Conservation (phyloP, 352 stramenopile genomes). For the Phytophthora idaei region DNA sequence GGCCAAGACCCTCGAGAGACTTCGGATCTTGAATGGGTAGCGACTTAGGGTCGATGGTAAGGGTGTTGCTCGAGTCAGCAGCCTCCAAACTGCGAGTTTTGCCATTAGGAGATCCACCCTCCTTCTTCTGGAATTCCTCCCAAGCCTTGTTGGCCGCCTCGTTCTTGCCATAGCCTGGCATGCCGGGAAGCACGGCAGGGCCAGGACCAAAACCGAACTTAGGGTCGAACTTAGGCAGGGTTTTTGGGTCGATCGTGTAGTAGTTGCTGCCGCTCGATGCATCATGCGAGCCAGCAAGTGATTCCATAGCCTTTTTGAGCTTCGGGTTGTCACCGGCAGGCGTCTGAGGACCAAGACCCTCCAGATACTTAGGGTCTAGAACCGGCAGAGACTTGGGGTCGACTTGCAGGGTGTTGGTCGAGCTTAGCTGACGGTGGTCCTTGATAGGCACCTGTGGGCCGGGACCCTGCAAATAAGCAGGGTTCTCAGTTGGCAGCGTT, state of each 20-base stretch:
- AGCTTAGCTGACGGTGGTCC: background rate
- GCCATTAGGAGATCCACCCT: slow-evolving; percentile 6
- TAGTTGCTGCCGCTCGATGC: background rate
- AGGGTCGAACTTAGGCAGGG: slow-evolving; percentile 2
- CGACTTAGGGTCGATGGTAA: slow-evolving; percentile 2
- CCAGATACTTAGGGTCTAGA: background rate
- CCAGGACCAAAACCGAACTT: background rate
- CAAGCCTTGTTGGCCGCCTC: slow-evolving; percentile 10
- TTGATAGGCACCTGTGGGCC: slow-evolving; percentile 1
- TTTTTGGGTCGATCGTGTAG: slow-evolving; percentile 9
- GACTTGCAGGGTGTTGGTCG: background rate
- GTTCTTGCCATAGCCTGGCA: slow-evolving; percentile 19
- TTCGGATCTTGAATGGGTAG: background rate
- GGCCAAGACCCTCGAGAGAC: slow-evolving; percentile 1
- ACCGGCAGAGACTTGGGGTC: slow-evolving; percentile 1
- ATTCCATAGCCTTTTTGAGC: background rate
- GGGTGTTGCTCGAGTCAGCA: background rate
- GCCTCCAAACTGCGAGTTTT: background rate
- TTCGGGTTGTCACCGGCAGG: slow-evolving; percentile 2
- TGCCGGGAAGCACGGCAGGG: slow-evolving; percentile 6
- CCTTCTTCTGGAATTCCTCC: slow-evolving; percentile 4
- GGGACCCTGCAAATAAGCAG: slow-evolving; percentile 1
- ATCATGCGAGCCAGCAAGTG: background rate
- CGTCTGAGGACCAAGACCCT: background rate
- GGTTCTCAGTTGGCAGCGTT: background rate